Conservation (phyloP, 352 stramenopile species). For the Phytophthora melonis region DNA sequence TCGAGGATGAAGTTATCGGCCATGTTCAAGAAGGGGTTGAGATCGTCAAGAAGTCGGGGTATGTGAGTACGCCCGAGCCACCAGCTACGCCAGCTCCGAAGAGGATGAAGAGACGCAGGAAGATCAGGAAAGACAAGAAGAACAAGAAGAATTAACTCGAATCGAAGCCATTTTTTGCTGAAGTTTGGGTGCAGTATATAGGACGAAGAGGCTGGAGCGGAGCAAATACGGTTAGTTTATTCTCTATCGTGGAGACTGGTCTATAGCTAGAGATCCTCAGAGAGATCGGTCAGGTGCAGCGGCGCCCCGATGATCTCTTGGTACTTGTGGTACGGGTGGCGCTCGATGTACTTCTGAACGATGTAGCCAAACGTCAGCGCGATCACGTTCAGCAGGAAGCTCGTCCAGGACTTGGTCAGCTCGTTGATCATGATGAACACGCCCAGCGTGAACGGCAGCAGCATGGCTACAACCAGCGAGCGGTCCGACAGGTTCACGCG, state of each 20-base stretch:
- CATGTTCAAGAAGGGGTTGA: slow-evolving; percentile 51
- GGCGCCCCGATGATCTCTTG: slow-evolving; percentile 49
- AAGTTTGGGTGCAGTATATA: background rate
- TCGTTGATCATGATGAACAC: slow-evolving; percentile 86
- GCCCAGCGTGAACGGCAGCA: slow-evolving; percentile 62
- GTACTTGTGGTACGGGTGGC: slow-evolving; percentile 74
- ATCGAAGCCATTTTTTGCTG: slow-evolving; percentile 22
- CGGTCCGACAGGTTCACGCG: slow-evolving; percentile 75
- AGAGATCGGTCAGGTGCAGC: slow-evolving; percentile 51
- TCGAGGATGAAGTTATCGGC: slow-evolving; percentile 57
- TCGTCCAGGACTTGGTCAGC: slow-evolving; percentile 79
- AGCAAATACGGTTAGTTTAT: slow-evolving; percentile 25
- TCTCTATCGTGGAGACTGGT: slow-evolving; percentile 23
- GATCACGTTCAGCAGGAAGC: slow-evolving; percentile 66
- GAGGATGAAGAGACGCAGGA: background rate
- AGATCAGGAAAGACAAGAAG: slow-evolving; percentile 1
- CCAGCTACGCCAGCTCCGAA: slow-evolving; percentile 21
- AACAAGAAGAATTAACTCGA: slow-evolving; percentile 27
- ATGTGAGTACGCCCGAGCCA: slow-evolving; percentile 13
- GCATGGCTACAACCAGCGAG: slow-evolving; percentile 58
- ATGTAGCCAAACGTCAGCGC: slow-evolving; percentile 58
- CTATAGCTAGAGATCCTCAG: slow-evolving; percentile 51
- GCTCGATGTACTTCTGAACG: slow-evolving; percentile 73
- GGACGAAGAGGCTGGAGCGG: background rate
- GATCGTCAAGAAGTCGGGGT: slow-evolving; percentile 36